Percentiles rank a stretch among this genome's conserved stretches.
Conservation (phyloP, 176 grass and related monocot species). For the Avena sativa region DNA sequence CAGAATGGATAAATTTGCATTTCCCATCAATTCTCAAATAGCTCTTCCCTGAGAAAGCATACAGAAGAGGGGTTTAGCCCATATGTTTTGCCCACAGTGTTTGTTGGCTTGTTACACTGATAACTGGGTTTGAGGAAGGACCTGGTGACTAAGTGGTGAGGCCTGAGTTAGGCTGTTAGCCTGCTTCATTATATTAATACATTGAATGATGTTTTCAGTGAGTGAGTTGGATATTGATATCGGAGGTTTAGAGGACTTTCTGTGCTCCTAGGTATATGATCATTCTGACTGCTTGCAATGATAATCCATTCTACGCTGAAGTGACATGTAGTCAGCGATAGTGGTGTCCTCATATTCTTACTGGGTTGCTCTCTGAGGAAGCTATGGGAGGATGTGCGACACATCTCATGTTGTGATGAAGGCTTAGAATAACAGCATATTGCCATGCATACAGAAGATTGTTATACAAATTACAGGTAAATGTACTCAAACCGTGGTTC, state of each 20-base stretch:
- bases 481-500: not conserved
- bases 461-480: constrained; percentile 28
- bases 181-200: not conserved
- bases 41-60: not conserved
- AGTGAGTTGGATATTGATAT: not conserved
- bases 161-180: not conserved
- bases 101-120: constrained; percentile 44
- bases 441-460: too few relatives aligned
- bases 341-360: not conserved
- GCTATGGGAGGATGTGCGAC: not conserved
- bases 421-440: not conserved
- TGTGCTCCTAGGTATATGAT: not conserved
- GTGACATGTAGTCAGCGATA: not conserved
- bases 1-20: not conserved
- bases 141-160: not conserved
- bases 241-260: not conserved
- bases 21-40: not conserved
- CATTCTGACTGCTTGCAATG: not conserved
- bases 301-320: not conserved
- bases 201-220: not conserved
- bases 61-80: constrained; percentile 16
- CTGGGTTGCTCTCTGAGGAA: not conserved
- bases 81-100: constrained; percentile 39
- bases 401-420: not conserved
- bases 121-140: constrained; percentile 31